Conservation (phyloP, 2,329 filamentous ascomycete species). For the Curvularia eragrostidis region DNA sequence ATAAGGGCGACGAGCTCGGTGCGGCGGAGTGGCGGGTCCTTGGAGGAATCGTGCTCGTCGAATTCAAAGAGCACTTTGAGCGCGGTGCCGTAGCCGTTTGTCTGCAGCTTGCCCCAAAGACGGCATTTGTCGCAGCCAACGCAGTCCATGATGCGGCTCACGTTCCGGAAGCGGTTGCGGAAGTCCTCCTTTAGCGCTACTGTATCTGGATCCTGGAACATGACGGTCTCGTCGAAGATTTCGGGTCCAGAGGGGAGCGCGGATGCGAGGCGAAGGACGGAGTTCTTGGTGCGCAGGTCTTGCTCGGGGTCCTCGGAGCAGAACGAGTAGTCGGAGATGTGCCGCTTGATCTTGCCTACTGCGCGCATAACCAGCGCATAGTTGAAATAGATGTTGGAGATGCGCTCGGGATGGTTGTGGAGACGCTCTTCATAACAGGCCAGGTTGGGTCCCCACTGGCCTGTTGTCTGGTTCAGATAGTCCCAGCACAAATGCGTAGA, state of each 20-base stretch:
- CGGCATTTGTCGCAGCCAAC: constrained; percentile 98
- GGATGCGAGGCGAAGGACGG: constrained; percentile 77
- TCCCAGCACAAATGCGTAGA: constrained; percentile 96
- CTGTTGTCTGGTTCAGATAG: constrained; percentile 93
- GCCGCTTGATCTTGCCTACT: constrained; percentile 85
- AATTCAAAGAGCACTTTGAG: constrained; percentile 97
- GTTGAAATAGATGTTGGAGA: constrained; percentile 99
- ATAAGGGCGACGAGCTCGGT: constrained; percentile 94
- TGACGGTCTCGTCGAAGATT: constrained; percentile 93
- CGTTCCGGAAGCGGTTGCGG: constrained; percentile 94
- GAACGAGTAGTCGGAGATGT: constrained; percentile 85
- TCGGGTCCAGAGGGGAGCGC: constrained; percentile 70
- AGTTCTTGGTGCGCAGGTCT: constrained; percentile 78
- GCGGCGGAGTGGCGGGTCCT: constrained; percentile 76
- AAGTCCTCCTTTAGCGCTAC: constrained; percentile 95
- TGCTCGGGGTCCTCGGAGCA: constrained; percentile 85
- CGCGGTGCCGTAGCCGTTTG: constrained; percentile 90
- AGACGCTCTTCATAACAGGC: constrained; percentile 88
- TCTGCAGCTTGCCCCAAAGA: constrained; percentile 97
- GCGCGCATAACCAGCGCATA: constrained; percentile 94
- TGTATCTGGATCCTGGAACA: constrained; percentile 79
- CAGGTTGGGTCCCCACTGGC: constrained; percentile 89
- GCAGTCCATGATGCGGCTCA: constrained; percentile 97
- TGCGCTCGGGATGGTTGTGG: constrained; percentile 82
- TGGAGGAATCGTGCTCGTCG: constrained; percentile 68